Conservation (phyloP, 176 grass and related monocot genomes). For the Triticum monococcum region DNA sequence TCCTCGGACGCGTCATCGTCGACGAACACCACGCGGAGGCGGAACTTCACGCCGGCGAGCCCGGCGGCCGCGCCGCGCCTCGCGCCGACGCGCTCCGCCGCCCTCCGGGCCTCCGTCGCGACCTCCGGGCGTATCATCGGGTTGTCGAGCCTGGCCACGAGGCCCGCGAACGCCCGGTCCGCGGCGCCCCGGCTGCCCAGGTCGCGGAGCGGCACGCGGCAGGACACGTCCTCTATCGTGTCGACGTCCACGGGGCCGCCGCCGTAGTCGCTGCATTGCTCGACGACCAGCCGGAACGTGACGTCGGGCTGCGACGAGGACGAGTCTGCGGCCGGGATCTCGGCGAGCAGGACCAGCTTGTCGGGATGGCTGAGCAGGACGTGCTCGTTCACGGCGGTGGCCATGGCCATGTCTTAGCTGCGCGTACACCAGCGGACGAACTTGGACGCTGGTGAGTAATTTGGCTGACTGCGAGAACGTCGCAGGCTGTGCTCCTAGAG, state of each 20-base stretch:
- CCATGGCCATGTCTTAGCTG: neutral
- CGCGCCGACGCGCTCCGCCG: neutral
- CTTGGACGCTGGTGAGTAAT: neutral
- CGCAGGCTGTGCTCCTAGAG: neutral
- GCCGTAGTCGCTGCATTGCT: neutral
- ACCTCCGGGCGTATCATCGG: conserved; percentile 3
- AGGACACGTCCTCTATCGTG: neutral
- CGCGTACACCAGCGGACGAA: neutral
- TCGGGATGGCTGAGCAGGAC: neutral
- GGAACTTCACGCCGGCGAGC: conserved; percentile 20
- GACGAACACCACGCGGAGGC: neutral
- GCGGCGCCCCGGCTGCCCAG: neutral
- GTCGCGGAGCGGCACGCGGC: conserved; percentile 13
- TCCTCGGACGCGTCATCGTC: neutral
- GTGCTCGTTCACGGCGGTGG: neutral
- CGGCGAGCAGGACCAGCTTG: neutral
- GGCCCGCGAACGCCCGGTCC: neutral
- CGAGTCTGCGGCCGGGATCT: neutral
- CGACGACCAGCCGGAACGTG: conserved; percentile 21
- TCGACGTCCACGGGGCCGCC: neutral
- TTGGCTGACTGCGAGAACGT: neutral
- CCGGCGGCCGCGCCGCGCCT: neutral
- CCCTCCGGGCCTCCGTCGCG: neutral
- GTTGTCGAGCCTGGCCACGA: conserved; percentile 11
- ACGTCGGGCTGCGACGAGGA: neutral